phyloP scores from a whole-genome alignment of 805 yeast genomes.

The Candida sakaeoensis region DNA sequence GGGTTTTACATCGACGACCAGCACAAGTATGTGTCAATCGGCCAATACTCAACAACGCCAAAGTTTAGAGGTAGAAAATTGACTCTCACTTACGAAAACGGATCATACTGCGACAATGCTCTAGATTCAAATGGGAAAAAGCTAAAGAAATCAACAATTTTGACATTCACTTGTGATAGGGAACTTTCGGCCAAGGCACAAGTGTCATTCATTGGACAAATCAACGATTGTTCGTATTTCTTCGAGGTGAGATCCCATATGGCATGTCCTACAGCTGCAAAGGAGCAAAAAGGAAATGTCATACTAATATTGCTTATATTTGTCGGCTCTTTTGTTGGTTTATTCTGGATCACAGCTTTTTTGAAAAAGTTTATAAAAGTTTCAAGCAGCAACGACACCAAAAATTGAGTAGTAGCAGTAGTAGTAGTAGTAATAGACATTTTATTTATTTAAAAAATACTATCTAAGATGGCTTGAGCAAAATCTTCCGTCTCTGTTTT shows the following conservation, averaged over 20 bases:
- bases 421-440: conserved; percentile 1
- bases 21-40: conserved; percentile 41
- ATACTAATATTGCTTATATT: conserved; percentile 3
- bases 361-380: conserved; percentile 5
- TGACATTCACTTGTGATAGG: conserved; percentile 76
- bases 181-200: conserved; percentile 64
- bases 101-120: conserved; percentile 50
- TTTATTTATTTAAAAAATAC: conserved; percentile 3
- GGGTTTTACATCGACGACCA: conserved; percentile 41
- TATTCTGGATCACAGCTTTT: conserved; percentile 6
- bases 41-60: conserved; percentile 59
- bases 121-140: conserved; percentile 42
- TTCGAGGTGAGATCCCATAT: conserved; percentile 82
- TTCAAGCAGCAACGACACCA: neutral
- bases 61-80: conserved; percentile 68
- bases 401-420: too few relatives aligned
- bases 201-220: conserved; percentile 64
- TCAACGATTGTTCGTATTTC: conserved; percentile 75
- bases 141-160: conserved; percentile 56
- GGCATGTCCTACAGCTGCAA: conserved; percentile 79
- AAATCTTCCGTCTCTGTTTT: conserved; percentile 39
- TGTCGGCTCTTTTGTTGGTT: conserved; percentile 3
- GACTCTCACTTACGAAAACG: conserved; percentile 65
- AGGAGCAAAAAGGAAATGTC: conserved; percentile 25
- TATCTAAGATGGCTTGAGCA: conserved; percentile 5